phyloP scores from a whole-genome alignment of 495 filamentous ascomycete genomes.

The Trichoderma reesei region DNA sequence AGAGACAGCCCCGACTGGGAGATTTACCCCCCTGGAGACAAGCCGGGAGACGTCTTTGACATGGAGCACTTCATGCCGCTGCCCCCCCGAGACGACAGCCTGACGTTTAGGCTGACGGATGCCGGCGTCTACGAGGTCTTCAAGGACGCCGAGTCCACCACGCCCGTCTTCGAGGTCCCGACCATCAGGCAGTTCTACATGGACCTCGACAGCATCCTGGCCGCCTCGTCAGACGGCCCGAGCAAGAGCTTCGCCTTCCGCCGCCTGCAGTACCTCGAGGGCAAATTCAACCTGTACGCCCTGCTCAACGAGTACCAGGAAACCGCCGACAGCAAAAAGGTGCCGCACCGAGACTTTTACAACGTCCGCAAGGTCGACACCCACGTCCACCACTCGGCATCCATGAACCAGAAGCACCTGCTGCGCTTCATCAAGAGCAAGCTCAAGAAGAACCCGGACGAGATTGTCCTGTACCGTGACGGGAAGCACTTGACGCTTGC shows the following conservation, averaged over 20 bases:
- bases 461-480: conserved; percentile 87
- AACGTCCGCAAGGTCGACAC: conserved; percentile 98
- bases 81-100: conserved; percentile 51
- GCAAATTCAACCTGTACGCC: conserved; percentile 88
- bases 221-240: conserved; percentile 84
- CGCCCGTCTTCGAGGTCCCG: conserved; percentile 64
- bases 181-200: conserved; percentile 90
- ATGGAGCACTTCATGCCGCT: conserved; percentile 66
- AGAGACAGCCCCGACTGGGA: conserved; percentile 75
- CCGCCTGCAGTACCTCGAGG: conserved; percentile 87
- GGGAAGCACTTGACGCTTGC: conserved; percentile 82
- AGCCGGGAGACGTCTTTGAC: conserved; percentile 72
- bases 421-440: conserved; percentile 98
- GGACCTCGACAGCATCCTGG: conserved; percentile 78
- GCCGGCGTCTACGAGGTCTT: conserved; percentile 89
- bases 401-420: conserved; percentile 99
- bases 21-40: conserved; percentile 82
- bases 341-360: conserved; percentile 96
- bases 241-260: conserved; percentile 95
- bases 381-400: conserved; percentile 97
- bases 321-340: conserved; percentile 92
- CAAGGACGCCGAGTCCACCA: conserved; percentile 51
- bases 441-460: conserved; percentile 94
- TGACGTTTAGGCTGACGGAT: conserved; percentile 67
- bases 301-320: conserved; percentile 95